Evolutionary conservation across 2,329 filamentous ascomycete genomes (phyloP).

Genomic region (Talaromyces sp.): DNA sequence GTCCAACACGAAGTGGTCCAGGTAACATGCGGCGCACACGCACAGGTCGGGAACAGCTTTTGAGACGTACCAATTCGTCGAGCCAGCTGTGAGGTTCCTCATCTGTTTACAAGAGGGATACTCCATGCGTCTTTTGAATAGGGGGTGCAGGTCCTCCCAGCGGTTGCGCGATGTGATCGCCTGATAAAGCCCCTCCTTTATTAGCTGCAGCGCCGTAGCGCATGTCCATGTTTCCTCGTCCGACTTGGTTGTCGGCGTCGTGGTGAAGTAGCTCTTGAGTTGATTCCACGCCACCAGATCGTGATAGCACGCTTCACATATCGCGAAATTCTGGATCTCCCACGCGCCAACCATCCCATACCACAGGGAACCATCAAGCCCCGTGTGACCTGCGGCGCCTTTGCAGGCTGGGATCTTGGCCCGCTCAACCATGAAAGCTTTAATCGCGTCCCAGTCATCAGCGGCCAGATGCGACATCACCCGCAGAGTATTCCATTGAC

Average conservation of each 20-base stretch:
- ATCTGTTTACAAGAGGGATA: background rate
- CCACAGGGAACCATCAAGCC: background rate
- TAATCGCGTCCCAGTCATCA: background rate
- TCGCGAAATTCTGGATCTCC: conserved; percentile 1
- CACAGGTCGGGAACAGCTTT: background rate
- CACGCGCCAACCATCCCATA: background rate
- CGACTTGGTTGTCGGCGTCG: background rate
- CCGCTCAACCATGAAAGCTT: conserved; percentile 1
- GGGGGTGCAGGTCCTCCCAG: conserved; percentile 2
- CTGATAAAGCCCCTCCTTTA: background rate
- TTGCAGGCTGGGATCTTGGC: background rate
- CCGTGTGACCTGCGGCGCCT: background rate
- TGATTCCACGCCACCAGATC: conserved; percentile 19
- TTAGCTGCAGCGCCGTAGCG: background rate
- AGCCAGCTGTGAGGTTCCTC: background rate
- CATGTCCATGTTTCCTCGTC: background rate
- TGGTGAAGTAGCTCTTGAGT: conserved; percentile 50
- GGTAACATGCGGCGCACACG: background rate
- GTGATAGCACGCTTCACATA: background rate
- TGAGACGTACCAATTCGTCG: background rate
- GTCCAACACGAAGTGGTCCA: conserved; percentile 1
- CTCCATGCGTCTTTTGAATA: background rate
- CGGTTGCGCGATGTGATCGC: background rate
- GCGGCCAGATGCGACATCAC: background rate
- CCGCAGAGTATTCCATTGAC: background rate